These are phyloP conservation scores for Trichoderma arundinaceum DNA, from an alignment of 2,329 filamentous ascomycete species.

Conservation along the genomic window DNA sequence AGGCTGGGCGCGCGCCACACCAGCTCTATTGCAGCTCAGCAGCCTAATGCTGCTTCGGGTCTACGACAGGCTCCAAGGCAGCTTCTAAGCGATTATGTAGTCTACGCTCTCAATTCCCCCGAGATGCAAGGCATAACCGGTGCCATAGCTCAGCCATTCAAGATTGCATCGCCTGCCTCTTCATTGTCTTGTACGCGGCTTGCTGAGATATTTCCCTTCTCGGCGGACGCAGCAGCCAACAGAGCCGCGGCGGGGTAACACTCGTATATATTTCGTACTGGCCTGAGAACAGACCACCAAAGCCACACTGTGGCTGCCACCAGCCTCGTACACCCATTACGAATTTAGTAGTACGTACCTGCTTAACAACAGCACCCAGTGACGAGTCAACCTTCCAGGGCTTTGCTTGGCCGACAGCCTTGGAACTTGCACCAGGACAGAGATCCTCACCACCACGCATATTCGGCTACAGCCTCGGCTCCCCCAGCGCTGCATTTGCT, in stretches of 20 bases:
- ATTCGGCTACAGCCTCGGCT: constrained; percentile 6
- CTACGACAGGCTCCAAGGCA: background rate
- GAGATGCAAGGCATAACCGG: background rate
- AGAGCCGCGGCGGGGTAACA: constrained; percentile 26
- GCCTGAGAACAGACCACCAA: background rate
- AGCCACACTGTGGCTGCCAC: constrained; percentile 28
- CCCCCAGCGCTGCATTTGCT: constrained; percentile 9
- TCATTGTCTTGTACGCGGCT: background rate
- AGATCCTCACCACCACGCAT: constrained; percentile 12
- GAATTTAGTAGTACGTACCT: too few relatives aligned
- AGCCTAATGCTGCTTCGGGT: background rate
- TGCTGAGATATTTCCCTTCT: background rate
- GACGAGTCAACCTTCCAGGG: constrained; percentile 9
- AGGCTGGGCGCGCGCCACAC: background rate
- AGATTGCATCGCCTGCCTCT: background rate
- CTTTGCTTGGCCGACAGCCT: background rate
- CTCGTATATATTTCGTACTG: background rate
- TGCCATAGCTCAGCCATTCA: background rate
- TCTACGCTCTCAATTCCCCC: background rate
- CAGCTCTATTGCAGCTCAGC: constrained; percentile 10
- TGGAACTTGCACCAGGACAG: background rate
- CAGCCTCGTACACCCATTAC: constrained; percentile 10
- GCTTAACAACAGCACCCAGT: background rate
- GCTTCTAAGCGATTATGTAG: background rate
- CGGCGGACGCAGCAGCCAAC: constrained; percentile 7